Evolutionary conservation across 441 rosid genomes (phyloP), one percentile per base, ranked within the genome.

Genomic region (Gossypium laxum): DNA sequence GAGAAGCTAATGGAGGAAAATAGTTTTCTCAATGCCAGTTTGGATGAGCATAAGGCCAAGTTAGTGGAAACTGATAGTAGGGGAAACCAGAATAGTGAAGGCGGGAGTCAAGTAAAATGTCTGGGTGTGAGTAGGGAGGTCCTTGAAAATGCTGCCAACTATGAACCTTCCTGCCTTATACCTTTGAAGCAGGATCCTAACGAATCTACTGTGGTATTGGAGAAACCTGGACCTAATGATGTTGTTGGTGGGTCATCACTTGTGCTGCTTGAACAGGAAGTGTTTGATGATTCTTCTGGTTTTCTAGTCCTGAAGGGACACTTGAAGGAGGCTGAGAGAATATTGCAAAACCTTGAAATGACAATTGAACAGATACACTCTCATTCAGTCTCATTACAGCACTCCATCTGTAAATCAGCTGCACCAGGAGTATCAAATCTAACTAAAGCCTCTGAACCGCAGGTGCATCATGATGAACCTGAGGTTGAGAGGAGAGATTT

Each of bases 401-500:
- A 72, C 79, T 78, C 86, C 21, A 81, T 78, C 68, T 66, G 82
- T 78, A 84, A 86, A 82, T 43, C 43, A 59, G 71, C 82, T 48
- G 72, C 83, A 52, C 89, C 91, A 70, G 88, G 71, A 32, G 89
- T 91, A 60, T 92, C 97, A 11, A 88, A 86, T 82, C 74, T 95
- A 80, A 92, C 92, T 83, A 88, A 86, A 75, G 89, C 96, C 65
- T 92, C 91, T 47, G 99, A 92, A 87, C 82, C 87, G 30, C 89
- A 86, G 86, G 67, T 67, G 74, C 89, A 84, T 38, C 52, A 47
- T 54, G 91, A 87, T 69, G 96, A 92, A 62, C 79, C 76, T 3
- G 96, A 85, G 75, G 81, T 79, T 56, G 90, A 80, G 76, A 86
- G 77, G 21, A 70, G 62, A 60, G 72, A 75, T 68, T 48, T 73